These are phyloP conservation scores for Mucor velutinosus DNA, from an alignment of 371 early-diverging fungal species.

Conservation along the genomic window DNA sequence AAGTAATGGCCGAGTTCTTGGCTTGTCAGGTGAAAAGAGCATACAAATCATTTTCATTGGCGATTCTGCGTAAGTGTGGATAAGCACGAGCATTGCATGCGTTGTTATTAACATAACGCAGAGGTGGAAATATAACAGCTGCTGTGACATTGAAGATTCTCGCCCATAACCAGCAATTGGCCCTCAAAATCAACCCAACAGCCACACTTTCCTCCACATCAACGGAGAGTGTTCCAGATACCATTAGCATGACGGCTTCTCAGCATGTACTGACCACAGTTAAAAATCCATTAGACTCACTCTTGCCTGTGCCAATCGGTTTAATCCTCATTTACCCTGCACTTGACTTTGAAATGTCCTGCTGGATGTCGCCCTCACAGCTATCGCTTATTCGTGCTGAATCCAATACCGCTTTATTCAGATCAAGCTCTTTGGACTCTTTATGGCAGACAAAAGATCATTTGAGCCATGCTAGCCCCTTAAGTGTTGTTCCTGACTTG, in stretches of 20 bases:
- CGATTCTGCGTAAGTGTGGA: constrained; percentile 86
- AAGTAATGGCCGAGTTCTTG: constrained; percentile 72
- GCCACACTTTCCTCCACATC: neutral
- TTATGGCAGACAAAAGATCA: constrained; percentile 61
- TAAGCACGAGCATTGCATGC: neutral
- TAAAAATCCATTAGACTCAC: neutral
- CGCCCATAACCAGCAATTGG: constrained; percentile 42
- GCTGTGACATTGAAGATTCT: constrained; percentile 74
- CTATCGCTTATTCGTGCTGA: constrained; percentile 54
- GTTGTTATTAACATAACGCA: constrained; percentile 14
- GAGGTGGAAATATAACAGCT: constrained; percentile 81
- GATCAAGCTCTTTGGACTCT: constrained; percentile 59
- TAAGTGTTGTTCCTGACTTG: constrained; percentile 56
- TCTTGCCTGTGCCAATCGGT: constrained; percentile 52
- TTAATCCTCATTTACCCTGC: constrained; percentile 90
- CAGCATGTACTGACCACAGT: neutral
- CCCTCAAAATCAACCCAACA: constrained; percentile 34
- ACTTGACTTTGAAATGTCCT: constrained; percentile 85
- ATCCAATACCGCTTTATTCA: constrained; percentile 51
- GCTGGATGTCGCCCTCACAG: constrained; percentile 85
- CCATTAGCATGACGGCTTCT: neutral
- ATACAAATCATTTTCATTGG: constrained; percentile 76
- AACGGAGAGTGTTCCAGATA: neutral
- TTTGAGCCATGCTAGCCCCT: constrained; percentile 58
- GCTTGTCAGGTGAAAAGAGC: constrained; percentile 59